Percentiles rank a stretch among this genome's conserved stretches.
Evolutionary conservation across 2,329 filamentous ascomycete species (phyloP).

Genomic region (Botrytis byssoidea): DNA sequence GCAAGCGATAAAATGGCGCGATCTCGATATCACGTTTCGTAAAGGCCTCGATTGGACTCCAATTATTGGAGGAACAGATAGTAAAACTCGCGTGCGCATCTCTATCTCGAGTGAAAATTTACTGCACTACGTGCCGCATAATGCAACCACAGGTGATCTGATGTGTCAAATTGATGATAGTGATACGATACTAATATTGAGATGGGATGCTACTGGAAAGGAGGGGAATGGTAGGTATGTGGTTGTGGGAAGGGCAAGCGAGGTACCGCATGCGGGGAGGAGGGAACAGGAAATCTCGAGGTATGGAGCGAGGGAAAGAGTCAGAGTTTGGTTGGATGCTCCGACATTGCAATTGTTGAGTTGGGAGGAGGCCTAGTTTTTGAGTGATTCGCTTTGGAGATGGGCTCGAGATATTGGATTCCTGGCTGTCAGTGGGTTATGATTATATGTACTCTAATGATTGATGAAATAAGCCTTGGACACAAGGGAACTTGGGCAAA

Average conservation of each 20-base stretch:
- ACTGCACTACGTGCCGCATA: neutral
- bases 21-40: neutral
- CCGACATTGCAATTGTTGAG: neutral
- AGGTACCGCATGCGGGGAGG: neutral
- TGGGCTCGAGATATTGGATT: neutral
- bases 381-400: fast-evolving
- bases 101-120: neutral
- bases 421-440: neutral
- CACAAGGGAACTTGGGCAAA: too few relatives aligned
- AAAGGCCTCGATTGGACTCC: neutral
- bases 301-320: neutral
- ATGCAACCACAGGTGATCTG: neutral
- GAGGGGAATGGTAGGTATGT: neutral
- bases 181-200: neutral
- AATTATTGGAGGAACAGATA: neutral
- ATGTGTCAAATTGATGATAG: neutral
- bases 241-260: neutral
- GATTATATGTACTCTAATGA: too few relatives aligned
- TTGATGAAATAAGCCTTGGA: too few relatives aligned
- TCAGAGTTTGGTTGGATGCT: neutral
- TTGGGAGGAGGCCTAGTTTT: neutral
- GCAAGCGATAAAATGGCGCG: neutral
- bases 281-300: neutral
- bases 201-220: neutral
- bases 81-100: neutral